These are phyloP conservation scores for Taxillus chinensis DNA, from an alignment of 164 flowering plant species.

Conservation along the genomic window DNA sequence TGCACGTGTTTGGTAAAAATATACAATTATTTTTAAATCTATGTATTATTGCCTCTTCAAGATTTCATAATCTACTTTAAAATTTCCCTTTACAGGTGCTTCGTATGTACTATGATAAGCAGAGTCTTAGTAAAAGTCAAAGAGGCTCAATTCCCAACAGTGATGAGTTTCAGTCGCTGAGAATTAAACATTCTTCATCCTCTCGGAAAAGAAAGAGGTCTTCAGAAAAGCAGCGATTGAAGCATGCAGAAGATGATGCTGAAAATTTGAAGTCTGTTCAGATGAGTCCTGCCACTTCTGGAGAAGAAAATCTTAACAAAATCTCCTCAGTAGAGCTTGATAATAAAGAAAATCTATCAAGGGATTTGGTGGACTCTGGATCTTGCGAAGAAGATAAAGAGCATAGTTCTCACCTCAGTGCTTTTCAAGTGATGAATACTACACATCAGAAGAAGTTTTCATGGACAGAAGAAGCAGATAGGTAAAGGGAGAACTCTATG, in stretches of 20 bases:
- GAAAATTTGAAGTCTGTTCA: constrained; percentile 13
- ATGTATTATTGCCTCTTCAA: neutral
- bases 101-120: constrained; percentile 56
- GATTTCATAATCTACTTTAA: neutral
- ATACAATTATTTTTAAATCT: no score
- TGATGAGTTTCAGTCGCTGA: constrained; percentile 10
- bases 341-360: constrained; percentile 12
- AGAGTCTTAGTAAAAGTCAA: constrained; percentile 24
- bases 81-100: constrained; percentile 56
- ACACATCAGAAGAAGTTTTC: constrained; percentile 41
- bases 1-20: no score
- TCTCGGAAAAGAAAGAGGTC: constrained; percentile 36
- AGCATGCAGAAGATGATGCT: constrained; percentile 16
- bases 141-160: constrained; percentile 14
- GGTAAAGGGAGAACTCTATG: constrained; percentile 28
- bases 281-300: constrained; percentile 1
- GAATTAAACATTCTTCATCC: constrained; percentile 15
- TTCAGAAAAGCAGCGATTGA: constrained; percentile 17
- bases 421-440: constrained; percentile 27
- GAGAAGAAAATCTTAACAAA: constrained; percentile 13
- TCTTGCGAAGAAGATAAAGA: constrained; percentile 27
- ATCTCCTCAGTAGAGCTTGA: constrained; percentile 16
- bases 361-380: constrained; percentile 21
- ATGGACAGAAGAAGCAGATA: constrained; percentile 74
- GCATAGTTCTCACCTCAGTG: constrained; percentile 19